Conservation (phyloP, 768 basidiomycete species). For the Naematelia encephala region DNA sequence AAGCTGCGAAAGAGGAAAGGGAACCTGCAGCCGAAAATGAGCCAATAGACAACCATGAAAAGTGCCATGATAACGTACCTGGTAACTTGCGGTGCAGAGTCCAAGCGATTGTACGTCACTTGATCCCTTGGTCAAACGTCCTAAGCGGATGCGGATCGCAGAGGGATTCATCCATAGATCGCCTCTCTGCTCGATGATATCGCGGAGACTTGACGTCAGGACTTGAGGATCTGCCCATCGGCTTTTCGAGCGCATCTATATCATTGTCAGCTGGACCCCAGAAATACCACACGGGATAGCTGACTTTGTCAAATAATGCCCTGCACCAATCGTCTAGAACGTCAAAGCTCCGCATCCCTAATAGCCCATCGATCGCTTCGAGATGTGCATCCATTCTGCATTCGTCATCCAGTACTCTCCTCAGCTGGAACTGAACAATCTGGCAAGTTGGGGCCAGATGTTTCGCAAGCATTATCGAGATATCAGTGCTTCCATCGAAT, state of each 20-base stretch:
- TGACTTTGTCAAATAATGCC: constrained; percentile 31
- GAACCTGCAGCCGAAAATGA: constrained; percentile 20
- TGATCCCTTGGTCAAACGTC: constrained; percentile 7
- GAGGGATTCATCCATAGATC: constrained; percentile 35
- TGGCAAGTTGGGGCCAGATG: constrained; percentile 25
- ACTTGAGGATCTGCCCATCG: constrained; percentile 39
- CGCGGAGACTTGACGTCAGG: constrained; percentile 31
- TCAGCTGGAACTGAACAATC: constrained; percentile 24
- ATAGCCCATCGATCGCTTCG: constrained; percentile 40
- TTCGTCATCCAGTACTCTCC: constrained; percentile 34
- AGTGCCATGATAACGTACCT: constrained; percentile 4
- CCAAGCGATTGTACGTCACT: not conserved
- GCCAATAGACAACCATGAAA: not conserved
- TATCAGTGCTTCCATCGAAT: constrained; percentile 1
- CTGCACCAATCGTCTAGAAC: constrained; percentile 33
- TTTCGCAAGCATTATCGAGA: constrained; percentile 4
- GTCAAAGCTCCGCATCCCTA: constrained; percentile 17
- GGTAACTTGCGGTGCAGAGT: constrained; percentile 6
- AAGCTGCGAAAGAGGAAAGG: constrained; percentile 41
- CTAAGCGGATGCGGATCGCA: constrained; percentile 23
- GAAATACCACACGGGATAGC: not conserved
- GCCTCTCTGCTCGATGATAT: constrained; percentile 10
- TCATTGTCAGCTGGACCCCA: not conserved
- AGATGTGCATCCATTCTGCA: constrained; percentile 42
- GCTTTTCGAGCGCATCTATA: constrained; percentile 8